Evolutionary conservation across 805 yeast species (phyloP).

Genomic region (Barnettozyma sp.): DNA sequence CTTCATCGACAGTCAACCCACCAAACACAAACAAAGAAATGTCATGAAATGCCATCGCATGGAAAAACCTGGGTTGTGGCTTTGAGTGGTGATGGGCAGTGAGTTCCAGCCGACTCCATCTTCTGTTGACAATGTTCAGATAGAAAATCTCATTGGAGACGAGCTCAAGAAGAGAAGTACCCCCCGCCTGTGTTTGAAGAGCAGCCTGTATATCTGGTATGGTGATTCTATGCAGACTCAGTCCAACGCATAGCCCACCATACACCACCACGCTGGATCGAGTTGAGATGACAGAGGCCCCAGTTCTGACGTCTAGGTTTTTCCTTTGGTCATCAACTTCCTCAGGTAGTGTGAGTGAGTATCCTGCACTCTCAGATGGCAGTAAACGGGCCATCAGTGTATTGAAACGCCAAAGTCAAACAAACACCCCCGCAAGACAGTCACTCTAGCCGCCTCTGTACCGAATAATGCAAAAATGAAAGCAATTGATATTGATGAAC

Average conservation of each 20-base stretch:
- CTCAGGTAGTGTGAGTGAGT: constrained; percentile 50
- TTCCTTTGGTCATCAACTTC: constrained; percentile 41
- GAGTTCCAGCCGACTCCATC: constrained; percentile 44
- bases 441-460: too few species aligned
- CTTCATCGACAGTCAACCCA: constrained; percentile 43
- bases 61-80: constrained; percentile 42
- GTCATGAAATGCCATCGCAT: constrained; percentile 45
- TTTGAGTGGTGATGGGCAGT: constrained; percentile 10
- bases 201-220: constrained; percentile 12
- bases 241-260: constrained; percentile 63
- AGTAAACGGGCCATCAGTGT: constrained; percentile 61
- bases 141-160: constrained; percentile 60
- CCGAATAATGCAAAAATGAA: not conserved
- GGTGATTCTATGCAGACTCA: constrained; percentile 23
- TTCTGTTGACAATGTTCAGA: constrained; percentile 49
- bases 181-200: constrained; percentile 6
- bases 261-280: constrained; percentile 55
- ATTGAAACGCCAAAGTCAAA: too few species aligned
- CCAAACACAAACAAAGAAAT: constrained; percentile 56
- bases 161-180: constrained; percentile 8
- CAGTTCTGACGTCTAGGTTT: constrained; percentile 57
- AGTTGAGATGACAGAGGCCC: constrained; percentile 52
- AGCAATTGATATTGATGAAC: too few species aligned
- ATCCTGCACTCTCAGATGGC: constrained; percentile 58
- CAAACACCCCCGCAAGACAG: too few species aligned